Conservation (phyloP, 768 basidiomycete genomes). For the Omphalotus guepiniiformis region DNA sequence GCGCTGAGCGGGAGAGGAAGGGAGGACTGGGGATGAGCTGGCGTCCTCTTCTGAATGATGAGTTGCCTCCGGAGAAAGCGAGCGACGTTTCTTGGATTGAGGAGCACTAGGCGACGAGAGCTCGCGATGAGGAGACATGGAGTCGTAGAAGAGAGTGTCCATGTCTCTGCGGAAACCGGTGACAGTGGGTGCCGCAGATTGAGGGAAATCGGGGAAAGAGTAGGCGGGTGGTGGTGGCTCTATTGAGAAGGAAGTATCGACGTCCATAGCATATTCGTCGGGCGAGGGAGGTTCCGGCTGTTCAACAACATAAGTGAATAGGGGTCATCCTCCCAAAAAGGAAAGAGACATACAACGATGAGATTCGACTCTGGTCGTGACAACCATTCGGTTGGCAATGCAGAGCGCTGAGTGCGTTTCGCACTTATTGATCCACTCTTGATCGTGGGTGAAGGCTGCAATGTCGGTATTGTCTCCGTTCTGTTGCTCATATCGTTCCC, state of each 20-base stretch:
- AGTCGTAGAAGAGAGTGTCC: slow-evolving; percentile 56
- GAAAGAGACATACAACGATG: slow-evolving; percentile 18
- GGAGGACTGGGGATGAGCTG: slow-evolving; percentile 46
- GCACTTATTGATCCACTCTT: slow-evolving; percentile 32
- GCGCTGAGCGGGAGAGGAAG: slow-evolving; percentile 46
- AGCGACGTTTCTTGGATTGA: slow-evolving; percentile 52
- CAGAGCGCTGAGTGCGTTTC: slow-evolving; percentile 59
- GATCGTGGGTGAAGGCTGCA: slow-evolving; percentile 26
- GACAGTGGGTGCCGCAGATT: slow-evolving; percentile 49
- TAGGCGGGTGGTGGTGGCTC: slow-evolving; percentile 22
- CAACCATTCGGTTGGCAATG: slow-evolving; percentile 62
- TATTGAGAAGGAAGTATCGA: slow-evolving; percentile 54
- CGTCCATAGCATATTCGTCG: slow-evolving; percentile 73
- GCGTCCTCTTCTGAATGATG: slow-evolving; percentile 32
- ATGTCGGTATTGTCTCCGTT: slow-evolving; percentile 27
- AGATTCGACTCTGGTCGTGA: slow-evolving; percentile 25
- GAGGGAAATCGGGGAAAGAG: slow-evolving; percentile 21
- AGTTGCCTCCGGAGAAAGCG: slow-evolving; percentile 49
- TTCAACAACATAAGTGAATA: slow-evolving; percentile 5
- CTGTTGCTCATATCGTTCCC: slow-evolving; percentile 72
- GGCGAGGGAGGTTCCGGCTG: slow-evolving; percentile 33
- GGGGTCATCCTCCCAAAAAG: slow-evolving; percentile 2
- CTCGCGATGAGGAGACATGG: slow-evolving; percentile 46
- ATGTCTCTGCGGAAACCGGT: slow-evolving; percentile 34
- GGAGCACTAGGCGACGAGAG: slow-evolving; percentile 40